Conservation (phyloP, 1,284 basidiomycete genomes). For the Mrakiaceae sp. region DNA sequence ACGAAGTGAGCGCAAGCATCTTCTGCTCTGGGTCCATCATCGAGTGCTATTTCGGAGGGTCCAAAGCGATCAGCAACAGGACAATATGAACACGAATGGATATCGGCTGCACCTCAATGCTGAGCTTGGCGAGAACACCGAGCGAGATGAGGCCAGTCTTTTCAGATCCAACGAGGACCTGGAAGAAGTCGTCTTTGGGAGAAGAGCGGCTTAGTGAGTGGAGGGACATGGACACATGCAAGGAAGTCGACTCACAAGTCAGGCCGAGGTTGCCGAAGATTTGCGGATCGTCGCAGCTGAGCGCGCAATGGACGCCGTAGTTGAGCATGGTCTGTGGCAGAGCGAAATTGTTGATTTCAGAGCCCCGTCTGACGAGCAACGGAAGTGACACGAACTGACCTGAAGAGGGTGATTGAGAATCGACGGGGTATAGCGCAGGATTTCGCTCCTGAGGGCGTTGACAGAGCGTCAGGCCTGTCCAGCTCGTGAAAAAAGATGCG, state of each 20-base stretch:
- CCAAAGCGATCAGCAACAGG: too few species aligned
- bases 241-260: neutral
- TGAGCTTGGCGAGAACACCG: neutral
- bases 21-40: too few species aligned
- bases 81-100: too few species aligned
- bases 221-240: too few species aligned
- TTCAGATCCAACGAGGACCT: conserved; percentile 10
- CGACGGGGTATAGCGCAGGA: conserved; percentile 21
- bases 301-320: conserved; percentile 25
- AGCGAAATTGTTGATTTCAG: too few species aligned
- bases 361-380: too few species aligned
- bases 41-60: too few species aligned
- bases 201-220: too few species aligned
- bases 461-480: neutral
- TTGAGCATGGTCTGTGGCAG: conserved; percentile 20
- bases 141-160: conserved; percentile 6
- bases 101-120: conserved; percentile 21
- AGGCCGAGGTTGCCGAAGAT: conserved; percentile 30
- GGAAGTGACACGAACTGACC: neutral
- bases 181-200: conserved; percentile 19
- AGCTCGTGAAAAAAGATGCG: neutral
- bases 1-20: too few species aligned
- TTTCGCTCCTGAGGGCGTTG: conserved; percentile 16
- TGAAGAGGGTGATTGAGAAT: conserved; percentile 24
- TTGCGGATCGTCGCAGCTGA: conserved; percentile 29